Conservation (phyloP, 257 asterid species). For the Nicotiana obtusifolia region DNA sequence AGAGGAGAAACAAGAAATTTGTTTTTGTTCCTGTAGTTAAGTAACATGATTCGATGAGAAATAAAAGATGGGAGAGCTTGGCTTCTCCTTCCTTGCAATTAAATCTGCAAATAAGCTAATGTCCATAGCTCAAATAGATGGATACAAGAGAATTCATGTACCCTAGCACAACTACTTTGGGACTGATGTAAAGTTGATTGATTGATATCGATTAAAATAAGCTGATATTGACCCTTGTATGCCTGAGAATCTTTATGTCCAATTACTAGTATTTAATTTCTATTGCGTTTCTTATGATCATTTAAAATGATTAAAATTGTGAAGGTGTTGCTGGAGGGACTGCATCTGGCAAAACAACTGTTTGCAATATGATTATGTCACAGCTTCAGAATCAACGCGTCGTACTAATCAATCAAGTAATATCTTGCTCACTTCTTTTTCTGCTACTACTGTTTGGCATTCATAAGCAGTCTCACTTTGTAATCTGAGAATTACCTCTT, state of each 20-base stretch:
- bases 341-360: conserved; percentile 95
- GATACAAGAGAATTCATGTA: not conserved
- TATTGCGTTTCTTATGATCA: not conserved
- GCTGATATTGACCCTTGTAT: not conserved
- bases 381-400: conserved; percentile 91
- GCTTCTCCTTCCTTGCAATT: not conserved
- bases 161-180: not conserved
- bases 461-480: not conserved
- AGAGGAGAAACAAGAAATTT: not conserved
- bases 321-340: conserved; percentile 99
- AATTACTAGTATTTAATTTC: not conserved
- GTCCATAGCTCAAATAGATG: not conserved
- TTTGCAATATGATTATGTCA: conserved; percentile 75
- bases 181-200: not conserved
- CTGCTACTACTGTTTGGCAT: not conserved
- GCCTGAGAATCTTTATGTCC: not conserved
- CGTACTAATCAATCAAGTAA: conserved; percentile 76
- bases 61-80: not conserved
- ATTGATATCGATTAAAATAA: not conserved
- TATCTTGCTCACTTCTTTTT: not conserved
- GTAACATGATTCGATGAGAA: not conserved
- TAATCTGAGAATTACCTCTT: not conserved
- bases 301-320: not conserved
- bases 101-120: not conserved
- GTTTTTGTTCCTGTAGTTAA: not conserved